Evolutionary conservation across 371 early-diverging fungal species (phyloP).

Genomic region (Amoeboradix gromovi): DNA sequence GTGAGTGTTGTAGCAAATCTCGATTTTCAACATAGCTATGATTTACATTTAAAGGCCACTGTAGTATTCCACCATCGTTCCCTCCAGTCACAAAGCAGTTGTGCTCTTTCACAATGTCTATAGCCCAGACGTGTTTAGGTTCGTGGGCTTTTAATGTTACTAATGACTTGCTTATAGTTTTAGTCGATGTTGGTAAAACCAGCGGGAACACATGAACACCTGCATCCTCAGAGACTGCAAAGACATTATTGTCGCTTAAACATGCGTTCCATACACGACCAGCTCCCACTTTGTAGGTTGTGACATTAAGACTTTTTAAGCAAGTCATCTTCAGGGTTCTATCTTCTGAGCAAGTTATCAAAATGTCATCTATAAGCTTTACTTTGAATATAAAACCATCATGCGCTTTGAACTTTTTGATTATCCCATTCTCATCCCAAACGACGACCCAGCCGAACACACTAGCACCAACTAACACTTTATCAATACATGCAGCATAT

Average conservation of each 20-base stretch:
- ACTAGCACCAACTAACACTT: not conserved
- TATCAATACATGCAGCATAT: not conserved
- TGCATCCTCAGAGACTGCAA: not conserved
- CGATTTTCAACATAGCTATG: not conserved
- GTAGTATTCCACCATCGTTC: not conserved
- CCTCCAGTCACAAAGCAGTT: not conserved
- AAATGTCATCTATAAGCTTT: not conserved
- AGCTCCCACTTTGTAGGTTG: not conserved
- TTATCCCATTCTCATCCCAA: not conserved
- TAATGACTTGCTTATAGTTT: not conserved
- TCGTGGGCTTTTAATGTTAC: not conserved
- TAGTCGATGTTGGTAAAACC: not conserved
- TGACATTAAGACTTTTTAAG: not conserved
- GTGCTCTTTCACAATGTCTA: not conserved
- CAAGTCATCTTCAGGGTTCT: not conserved
- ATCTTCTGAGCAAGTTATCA: not conserved
- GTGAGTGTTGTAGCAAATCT: not conserved
- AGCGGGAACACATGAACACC: not conserved
- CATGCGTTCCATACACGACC: not conserved
- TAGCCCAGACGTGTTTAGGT: not conserved
- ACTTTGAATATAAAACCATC: not conserved
- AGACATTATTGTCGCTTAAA: not conserved
- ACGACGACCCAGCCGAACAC: not conserved
- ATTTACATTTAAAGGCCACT: not conserved
- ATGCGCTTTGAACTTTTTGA: not conserved